Evolutionary conservation across 2,329 filamentous ascomycete species (phyloP).

Genomic region (Daldinia eschscholtzii): DNA sequence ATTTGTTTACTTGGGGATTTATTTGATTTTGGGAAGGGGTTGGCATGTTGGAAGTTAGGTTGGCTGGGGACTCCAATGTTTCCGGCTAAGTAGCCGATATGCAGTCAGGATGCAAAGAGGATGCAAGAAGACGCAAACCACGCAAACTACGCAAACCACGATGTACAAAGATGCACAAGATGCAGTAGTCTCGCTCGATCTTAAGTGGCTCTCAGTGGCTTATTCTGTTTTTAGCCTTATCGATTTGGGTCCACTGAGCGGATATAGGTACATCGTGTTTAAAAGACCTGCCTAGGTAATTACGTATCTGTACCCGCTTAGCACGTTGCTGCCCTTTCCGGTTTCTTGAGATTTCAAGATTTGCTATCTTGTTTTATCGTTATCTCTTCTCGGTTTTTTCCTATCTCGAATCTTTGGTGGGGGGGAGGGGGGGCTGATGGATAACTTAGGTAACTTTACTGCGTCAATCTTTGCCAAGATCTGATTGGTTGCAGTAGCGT

Average conservation of each 20-base stretch:
- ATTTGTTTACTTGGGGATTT: constrained; percentile 21
- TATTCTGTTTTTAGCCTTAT: constrained; percentile 30
- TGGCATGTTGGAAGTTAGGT: constrained; percentile 17
- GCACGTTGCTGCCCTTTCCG: constrained; percentile 8
- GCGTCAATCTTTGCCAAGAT: constrained; percentile 36
- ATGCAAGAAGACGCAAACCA: constrained; percentile 20
- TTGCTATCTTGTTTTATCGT: constrained; percentile 30
- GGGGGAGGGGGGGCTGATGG: constrained; percentile 3
- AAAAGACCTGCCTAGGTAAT: constrained; percentile 13
- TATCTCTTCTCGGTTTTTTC: constrained; percentile 34
- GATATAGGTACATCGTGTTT: constrained; percentile 4
- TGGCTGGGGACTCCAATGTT: constrained; percentile 12
- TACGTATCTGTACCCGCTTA: constrained; percentile 9
- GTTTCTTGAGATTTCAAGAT: constrained; percentile 28
- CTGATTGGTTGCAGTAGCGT: constrained; percentile 39
- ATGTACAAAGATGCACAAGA: constrained; percentile 25
- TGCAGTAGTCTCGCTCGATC: constrained; percentile 30
- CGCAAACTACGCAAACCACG: constrained; percentile 9
- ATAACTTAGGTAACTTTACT: constrained; percentile 4
- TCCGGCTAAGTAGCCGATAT: constrained; percentile 31
- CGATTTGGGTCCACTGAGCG: constrained; percentile 23
- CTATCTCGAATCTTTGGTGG: constrained; percentile 23
- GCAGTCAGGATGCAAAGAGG: constrained; percentile 16
- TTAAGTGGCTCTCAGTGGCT: not conserved
- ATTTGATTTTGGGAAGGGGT: not conserved